Base-by-base conservation (phyloP, 257 asterid species). In the Nyctanthes arbortristis region DNA sequence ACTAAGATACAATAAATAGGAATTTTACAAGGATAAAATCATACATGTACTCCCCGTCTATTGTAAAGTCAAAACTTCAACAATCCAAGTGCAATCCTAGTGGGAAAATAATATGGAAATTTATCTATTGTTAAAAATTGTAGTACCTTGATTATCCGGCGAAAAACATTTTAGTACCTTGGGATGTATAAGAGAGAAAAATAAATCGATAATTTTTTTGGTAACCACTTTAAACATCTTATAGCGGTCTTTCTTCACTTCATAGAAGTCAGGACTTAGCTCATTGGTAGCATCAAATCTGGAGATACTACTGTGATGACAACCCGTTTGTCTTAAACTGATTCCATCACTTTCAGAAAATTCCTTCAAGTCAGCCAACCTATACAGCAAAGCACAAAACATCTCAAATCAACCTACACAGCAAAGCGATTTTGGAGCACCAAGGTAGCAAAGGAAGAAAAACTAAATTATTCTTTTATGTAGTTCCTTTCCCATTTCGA, bases 291-390 rank as follows among this genome's bases (percentile, higher is more conserved):
- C 92, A 67, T 83, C 93, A 49, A 89, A 1, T 88, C 95, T 1
- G 87, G 87, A 16, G 99, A 91, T 7, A 97, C 97, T 65, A 94
- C 99, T 10, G 95, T 93, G 57, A 91, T 97, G 69, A 81, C 91
- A 25, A 89, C 89, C 7, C 97, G 97, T 72, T 79, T 84, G 79
- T 83, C 89, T 78, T 91, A 89, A 29, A 94, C 96, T 36, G 82
- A 67, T 74, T 87, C 89, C 33, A 94, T 34, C n/a, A 81, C 80
- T n/a, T 52, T 83, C 93, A 5, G 88, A 97, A 67, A 94, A 91
- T 75, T 89, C 97, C 85, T 84, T 89, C 90, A 94, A 94, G 77
- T 94, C 97, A 6, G 57, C 66, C 90, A 94, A 73, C 82, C 98
- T 94, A 63, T 45, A 61, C 11, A 45, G 20, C 18, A 7, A 61